These are phyloP conservation scores for Hemileccinum rubropunctum DNA, from an alignment of 768 basidiomycete species.

Conservation along the genomic window DNA sequence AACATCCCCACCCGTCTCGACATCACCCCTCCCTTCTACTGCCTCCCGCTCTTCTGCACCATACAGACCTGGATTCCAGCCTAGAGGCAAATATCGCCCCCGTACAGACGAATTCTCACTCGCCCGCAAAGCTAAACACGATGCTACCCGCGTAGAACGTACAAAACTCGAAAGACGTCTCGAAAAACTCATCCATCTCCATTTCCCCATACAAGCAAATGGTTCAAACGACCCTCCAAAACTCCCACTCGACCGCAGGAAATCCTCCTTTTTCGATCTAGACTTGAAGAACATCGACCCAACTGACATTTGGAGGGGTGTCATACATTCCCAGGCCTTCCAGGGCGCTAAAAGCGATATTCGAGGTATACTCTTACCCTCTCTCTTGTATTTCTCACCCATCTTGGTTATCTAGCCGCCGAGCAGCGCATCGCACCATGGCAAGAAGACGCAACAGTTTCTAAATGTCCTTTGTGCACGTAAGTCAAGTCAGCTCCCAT, in stretches of 20 bases:
- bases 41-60: constrained; percentile 43
- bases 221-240: constrained; percentile 11
- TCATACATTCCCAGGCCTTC: constrained; percentile 43
- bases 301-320: constrained; percentile 67
- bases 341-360: constrained; percentile 57
- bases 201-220: constrained; percentile 46
- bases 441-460: constrained; percentile 78
- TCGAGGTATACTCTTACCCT: constrained; percentile 48
- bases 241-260: constrained; percentile 27
- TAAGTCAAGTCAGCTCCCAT: constrained; percentile 39
- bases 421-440: constrained; percentile 95
- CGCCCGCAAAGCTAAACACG: constrained; percentile 36
- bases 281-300: constrained; percentile 66
- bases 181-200: constrained; percentile 79
- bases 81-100: constrained; percentile 75
- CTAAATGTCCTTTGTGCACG: constrained; percentile 85
- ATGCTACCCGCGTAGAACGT: constrained; percentile 65
- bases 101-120: constrained; percentile 79
- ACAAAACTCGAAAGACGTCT: constrained; percentile 83
- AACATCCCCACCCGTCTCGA: constrained; percentile 20
- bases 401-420: constrained; percentile 43
- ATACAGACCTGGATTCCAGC: constrained; percentile 93
- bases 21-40: constrained; percentile 22
- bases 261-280: constrained; percentile 76
- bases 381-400: constrained; percentile 3